Conservation (phyloP, 106 monocot species). For the Dendrobium officinale region DNA sequence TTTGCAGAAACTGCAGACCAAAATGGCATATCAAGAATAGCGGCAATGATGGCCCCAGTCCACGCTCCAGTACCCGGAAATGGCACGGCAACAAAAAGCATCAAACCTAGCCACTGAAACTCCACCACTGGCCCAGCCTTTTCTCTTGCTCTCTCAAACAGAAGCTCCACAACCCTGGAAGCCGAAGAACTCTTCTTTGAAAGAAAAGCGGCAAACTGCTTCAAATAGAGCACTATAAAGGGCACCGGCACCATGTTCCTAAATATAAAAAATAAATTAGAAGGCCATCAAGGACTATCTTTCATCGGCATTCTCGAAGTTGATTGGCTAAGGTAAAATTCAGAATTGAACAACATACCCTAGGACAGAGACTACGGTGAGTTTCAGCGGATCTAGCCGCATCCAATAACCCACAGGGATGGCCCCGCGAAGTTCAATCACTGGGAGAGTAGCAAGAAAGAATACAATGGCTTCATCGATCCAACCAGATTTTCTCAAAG, state of each 20-base stretch:
- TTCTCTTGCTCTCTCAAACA: conserved; percentile 66
- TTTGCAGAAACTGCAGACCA: conserved; percentile 86
- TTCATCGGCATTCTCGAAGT: neutral
- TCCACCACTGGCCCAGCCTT: conserved; percentile 89
- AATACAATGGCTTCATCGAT: conserved; percentile 79
- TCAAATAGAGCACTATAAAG: conserved; percentile 82
- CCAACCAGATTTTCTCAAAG: conserved; percentile 64
- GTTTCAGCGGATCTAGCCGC: conserved; percentile 59
- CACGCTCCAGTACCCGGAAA: conserved; percentile 96
- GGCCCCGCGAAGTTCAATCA: conserved; percentile 92
- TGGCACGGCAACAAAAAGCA: conserved; percentile 93
- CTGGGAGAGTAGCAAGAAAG: conserved; percentile 73
- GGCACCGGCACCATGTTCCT: conserved; percentile 96
- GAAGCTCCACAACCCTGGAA: conserved; percentile 37
- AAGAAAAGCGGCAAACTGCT: conserved; percentile 40
- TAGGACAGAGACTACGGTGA: conserved; percentile 67
- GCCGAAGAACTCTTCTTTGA: conserved; percentile 46
- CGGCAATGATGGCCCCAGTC: conserved; percentile 81
- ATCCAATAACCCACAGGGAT: conserved; percentile 98
- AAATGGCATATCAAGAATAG: conserved; percentile 82
- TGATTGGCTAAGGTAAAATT: neutral
- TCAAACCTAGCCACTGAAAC: conserved; percentile 94
- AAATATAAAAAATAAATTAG: neutral
- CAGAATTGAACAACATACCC: conserved; percentile 37
- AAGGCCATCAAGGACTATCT: neutral